phyloP scores from a whole-genome alignment of 257 asterid species.

The Lavandula angustifolia region DNA sequence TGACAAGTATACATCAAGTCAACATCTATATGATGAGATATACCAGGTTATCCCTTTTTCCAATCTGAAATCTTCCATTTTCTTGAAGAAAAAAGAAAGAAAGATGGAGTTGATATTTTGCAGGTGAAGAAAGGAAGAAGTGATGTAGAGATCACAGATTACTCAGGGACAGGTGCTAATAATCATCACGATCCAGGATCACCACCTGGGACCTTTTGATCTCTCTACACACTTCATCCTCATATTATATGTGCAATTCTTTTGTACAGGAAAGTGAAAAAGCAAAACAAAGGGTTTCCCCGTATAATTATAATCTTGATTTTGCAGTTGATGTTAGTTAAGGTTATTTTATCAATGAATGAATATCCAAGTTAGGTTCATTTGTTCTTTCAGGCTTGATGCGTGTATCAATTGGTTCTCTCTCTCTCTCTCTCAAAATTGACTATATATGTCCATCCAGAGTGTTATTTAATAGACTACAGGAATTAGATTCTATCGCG shows the following conservation, averaged over 20 bases:
- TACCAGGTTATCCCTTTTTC: conserved; percentile 34
- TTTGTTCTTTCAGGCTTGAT: conserved; percentile 8
- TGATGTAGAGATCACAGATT: conserved; percentile 41
- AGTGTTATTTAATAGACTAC: no score
- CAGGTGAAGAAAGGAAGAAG: conserved; percentile 39
- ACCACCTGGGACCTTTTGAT: conserved; percentile 40
- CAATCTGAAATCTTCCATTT: conserved; percentile 7
- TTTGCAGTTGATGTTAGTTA: not conserved
- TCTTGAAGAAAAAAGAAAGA: not conserved
- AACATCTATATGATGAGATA: conserved; percentile 25
- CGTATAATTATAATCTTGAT: conserved; percentile 10
- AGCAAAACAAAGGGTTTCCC: not conserved
- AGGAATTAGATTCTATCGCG: no score
- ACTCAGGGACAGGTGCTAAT: conserved; percentile 58
- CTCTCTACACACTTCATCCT: no score
- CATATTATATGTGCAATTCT: not conserved
- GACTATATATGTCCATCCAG: not conserved
- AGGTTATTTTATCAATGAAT: not conserved
- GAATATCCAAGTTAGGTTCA: not conserved
- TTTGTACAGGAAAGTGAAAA: conserved; percentile 22
- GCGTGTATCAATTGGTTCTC: not conserved
- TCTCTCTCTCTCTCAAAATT: not conserved
- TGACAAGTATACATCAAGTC: conserved; percentile 20
- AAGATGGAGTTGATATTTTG: not conserved
- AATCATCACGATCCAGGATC: conserved; percentile 48